A percentile compares a stretch with the other conserved stretches of the same genome.
These are phyloP conservation scores for Pascua sp. DNA, from an alignment of 1,284 basidiomycete species.

Conservation along the genomic window DNA sequence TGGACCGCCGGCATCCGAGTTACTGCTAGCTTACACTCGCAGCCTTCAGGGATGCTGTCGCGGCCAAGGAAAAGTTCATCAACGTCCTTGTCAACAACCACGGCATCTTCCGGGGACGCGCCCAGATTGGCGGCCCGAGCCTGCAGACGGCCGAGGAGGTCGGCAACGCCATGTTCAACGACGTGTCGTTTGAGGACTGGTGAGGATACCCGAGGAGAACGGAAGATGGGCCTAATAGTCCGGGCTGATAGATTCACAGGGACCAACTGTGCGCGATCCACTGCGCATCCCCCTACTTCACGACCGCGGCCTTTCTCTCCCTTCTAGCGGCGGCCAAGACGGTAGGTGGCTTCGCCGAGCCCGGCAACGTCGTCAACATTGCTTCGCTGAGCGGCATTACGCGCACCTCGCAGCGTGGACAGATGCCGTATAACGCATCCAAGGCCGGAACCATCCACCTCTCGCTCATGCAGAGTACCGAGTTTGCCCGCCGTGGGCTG, in stretches of 20 bases:
- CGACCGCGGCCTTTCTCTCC: constrained; percentile 46
- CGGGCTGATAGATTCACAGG: constrained; percentile 7
- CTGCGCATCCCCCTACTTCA: constrained; percentile 45
- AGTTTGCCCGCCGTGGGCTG: constrained; percentile 23
- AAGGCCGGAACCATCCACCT: constrained; percentile 29
- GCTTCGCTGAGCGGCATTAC: constrained; percentile 22
- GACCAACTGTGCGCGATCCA: constrained; percentile 40
- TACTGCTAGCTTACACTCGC: background rate
- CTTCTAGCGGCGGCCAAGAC: constrained; percentile 41
- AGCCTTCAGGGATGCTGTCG: background rate
- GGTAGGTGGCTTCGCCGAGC: constrained; percentile 30
- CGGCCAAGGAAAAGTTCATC: background rate
- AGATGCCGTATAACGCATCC: constrained; percentile 10
- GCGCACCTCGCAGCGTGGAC: constrained; percentile 9
- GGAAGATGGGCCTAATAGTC: too few relatives aligned
- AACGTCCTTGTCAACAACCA: constrained; percentile 6
- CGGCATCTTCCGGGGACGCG: background rate
- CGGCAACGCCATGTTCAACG: constrained; percentile 41
- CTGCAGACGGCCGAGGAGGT: constrained; percentile 42
- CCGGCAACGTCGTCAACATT: constrained; percentile 46
- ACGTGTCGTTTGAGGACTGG: constrained; percentile 41
- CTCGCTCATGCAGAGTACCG: constrained; percentile 23
- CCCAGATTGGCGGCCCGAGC: constrained; percentile 1
- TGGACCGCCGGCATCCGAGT: background rate
- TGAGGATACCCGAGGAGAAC: constrained; percentile 3